phyloP scores from a whole-genome alignment of 495 filamentous ascomycete species.

The Hypoxylon crocopeplum region DNA sequence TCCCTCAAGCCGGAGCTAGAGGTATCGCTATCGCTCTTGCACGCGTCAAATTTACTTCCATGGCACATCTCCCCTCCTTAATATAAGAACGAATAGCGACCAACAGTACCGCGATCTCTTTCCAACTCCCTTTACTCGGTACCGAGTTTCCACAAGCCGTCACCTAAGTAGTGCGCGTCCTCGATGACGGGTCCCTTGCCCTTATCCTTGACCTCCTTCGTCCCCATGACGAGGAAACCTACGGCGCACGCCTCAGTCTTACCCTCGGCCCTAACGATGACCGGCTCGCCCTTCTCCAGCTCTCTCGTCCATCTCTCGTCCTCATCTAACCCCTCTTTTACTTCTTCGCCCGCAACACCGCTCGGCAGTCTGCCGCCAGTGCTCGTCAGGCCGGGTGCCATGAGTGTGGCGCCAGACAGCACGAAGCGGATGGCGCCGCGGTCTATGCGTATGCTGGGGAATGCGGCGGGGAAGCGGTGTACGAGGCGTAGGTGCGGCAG shows the following conservation, averaged over 20 bases:
- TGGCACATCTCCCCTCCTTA: too few relatives aligned
- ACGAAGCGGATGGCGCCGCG: constrained; percentile 97
- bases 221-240: constrained; percentile 83
- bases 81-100: too few relatives aligned
- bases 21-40: too few relatives aligned
- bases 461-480: constrained; percentile 72
- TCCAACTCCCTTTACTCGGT: constrained; percentile 63
- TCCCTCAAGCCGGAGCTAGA: too few relatives aligned
- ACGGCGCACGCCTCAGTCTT: constrained; percentile 92
- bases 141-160: constrained; percentile 87
- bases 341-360: constrained; percentile 49
- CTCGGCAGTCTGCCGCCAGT: constrained; percentile 78
- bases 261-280: constrained; percentile 89
- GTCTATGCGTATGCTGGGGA: constrained; percentile 77
- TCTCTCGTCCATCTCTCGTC: constrained; percentile 62
- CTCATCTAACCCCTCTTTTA: constrained; percentile 53
- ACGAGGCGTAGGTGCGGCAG: constrained; percentile 83
- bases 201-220: constrained; percentile 89
- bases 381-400: constrained; percentile 91
- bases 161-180: constrained; percentile 89
- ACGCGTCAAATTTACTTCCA: too few relatives aligned
- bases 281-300: constrained; percentile 78
- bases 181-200: constrained; percentile 93
- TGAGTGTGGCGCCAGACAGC: constrained; percentile 87
- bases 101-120: too few relatives aligned